Evolutionary conservation across 306 rosid species (phyloP).

Genomic region (Urtica urens): DNA sequence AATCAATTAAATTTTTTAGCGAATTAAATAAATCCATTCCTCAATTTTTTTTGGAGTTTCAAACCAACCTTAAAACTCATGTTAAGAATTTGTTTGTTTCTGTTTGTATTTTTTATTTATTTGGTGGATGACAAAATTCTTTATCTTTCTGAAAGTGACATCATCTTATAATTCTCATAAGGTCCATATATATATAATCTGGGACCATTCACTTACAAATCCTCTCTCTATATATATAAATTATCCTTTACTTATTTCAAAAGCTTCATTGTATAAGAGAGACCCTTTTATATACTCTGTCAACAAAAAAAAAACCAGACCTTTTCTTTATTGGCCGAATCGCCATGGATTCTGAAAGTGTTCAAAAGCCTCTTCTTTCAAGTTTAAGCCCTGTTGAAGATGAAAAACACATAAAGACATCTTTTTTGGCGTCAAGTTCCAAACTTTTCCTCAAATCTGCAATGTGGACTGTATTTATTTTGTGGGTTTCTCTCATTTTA

Average conservation of each 20-base stretch:
- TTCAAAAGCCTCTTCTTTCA: conserved; percentile 37
- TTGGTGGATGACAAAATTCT: neutral
- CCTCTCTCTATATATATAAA: no score
- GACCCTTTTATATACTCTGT: neutral
- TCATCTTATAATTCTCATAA: conserved; percentile 15
- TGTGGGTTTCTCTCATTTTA: conserved; percentile 48
- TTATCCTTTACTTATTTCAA: no score
- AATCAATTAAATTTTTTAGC: neutral
- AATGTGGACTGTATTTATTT: conserved; percentile 37
- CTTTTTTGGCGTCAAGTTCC: conserved; percentile 20
- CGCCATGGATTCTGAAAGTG: conserved; percentile 35
- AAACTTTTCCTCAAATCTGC: conserved; percentile 41
- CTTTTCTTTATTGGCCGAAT: neutral
- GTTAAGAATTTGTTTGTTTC: neutral
- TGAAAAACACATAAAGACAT: conserved; percentile 18
- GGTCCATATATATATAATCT: conserved; percentile 26
- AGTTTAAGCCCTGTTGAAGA: conserved; percentile 12
- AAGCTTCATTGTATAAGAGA: conserved; percentile 2
- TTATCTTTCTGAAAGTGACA: neutral
- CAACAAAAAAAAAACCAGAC: neutral
- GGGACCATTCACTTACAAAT: no score
- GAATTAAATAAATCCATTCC: neutral
- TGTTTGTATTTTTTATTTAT: neutral
- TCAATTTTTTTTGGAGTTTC: neutral
- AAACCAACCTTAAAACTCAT: no score